phyloP scores from a whole-genome alignment of 1,139 yeast genomes.

The Diutina mesorugosa region DNA sequence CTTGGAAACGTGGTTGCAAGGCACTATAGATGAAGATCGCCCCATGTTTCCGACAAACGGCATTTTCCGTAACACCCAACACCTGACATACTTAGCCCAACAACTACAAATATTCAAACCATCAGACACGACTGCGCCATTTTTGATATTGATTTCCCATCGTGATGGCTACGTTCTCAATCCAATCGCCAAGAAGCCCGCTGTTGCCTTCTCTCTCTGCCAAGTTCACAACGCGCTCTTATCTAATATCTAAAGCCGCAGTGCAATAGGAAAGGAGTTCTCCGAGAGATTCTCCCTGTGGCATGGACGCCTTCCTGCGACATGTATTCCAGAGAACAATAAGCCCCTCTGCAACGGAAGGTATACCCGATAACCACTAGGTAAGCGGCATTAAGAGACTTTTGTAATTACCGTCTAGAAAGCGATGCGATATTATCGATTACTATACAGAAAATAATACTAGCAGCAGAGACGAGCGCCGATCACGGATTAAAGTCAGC shows the following conservation, averaged over 20 bases:
- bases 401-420: too few species aligned
- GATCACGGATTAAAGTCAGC: conserved; percentile 15
- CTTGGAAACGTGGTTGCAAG: background rate
- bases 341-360: background rate
- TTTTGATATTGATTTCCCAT: background rate
- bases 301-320: background rate
- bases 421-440: background rate
- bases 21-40: too few species aligned
- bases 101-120: too few species aligned
- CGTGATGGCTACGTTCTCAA: too few species aligned
- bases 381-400: too few species aligned
- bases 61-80: background rate
- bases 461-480: background rate
- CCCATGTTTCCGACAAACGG: too few species aligned
- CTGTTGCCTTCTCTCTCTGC: background rate
- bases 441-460: background rate
- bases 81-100: background rate
- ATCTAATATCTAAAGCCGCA: background rate
- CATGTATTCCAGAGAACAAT: background rate
- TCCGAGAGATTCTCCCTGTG: background rate
- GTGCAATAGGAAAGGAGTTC: background rate
- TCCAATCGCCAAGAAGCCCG: too few species aligned
- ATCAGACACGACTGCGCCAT: too few species aligned
- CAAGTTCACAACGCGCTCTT: background rate
- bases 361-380: background rate